A percentile compares a stretch with the other conserved stretches of the same genome.
Conservation (phyloP, 140 eudicot genomes). For the Stevia rebaudiana region DNA sequence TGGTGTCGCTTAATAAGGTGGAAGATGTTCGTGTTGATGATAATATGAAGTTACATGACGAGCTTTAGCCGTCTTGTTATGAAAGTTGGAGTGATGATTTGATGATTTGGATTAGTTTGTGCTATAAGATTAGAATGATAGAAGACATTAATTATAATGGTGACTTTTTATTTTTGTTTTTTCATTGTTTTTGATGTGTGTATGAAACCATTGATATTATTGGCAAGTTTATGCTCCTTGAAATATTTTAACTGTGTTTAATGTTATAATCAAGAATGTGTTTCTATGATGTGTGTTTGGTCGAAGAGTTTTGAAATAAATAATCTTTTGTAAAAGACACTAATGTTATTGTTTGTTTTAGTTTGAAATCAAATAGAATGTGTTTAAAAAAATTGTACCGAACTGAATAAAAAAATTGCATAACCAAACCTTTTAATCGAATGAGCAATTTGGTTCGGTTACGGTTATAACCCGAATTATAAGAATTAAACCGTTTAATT, state of each 20-base stretch:
- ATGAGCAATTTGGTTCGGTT: no score
- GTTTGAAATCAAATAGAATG: no score
- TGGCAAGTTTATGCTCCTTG: background rate
- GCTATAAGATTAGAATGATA: background rate
- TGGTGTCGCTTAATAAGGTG: slow-evolving; percentile 7
- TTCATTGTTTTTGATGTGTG: slow-evolving; percentile 3
- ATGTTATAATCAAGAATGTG: no score
- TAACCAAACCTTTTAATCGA: no score
- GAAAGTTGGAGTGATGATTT: background rate
- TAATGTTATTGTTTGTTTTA: no score
- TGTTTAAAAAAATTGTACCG: no score
- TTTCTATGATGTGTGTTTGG: no score
- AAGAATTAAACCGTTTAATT: no score
- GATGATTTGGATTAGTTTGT: background rate
- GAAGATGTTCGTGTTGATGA: slow-evolving; percentile 6
- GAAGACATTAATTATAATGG: background rate
- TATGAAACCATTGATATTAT: background rate
- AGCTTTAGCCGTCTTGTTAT: background rate
- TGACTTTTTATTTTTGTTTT: background rate
- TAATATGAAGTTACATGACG: background rate
- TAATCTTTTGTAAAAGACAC: no score
- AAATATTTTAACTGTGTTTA: background rate
- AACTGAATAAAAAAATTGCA: no score
- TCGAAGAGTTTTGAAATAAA: no score
- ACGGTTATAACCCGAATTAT: no score